Conservation (phyloP, 495 filamentous ascomycete genomes). For the Darksidea phi region DNA sequence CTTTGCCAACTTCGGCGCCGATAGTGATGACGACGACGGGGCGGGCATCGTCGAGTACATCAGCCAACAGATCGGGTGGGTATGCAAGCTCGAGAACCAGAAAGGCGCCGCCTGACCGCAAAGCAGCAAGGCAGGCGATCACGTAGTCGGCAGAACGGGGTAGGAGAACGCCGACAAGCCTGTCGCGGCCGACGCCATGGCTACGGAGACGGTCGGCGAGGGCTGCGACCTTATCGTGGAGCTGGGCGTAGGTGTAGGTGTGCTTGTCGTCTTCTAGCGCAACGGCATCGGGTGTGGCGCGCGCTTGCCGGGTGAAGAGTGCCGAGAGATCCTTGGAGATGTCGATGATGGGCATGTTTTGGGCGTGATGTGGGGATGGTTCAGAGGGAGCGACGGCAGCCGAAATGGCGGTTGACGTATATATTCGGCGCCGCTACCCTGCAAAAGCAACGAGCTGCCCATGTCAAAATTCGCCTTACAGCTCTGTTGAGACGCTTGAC, state of each 20-base stretch:
- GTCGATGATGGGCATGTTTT: slow-evolving; percentile 57
- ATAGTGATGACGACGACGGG: slow-evolving; percentile 63
- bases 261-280: slow-evolving; percentile 60
- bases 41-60: slow-evolving; percentile 65
- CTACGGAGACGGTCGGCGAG: slow-evolving; percentile 56
- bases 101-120: slow-evolving; percentile 68
- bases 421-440: not conserved
- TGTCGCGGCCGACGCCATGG: slow-evolving; percentile 61
- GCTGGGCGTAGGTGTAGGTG: slow-evolving; percentile 60
- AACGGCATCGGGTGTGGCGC: slow-evolving; percentile 56
- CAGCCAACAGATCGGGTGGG: slow-evolving; percentile 60
- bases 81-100: slow-evolving; percentile 69
- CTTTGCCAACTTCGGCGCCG: slow-evolving; percentile 53
- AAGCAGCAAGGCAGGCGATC: slow-evolving; percentile 64
- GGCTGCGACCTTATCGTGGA: slow-evolving; percentile 56
- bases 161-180: slow-evolving; percentile 63
- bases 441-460: not conserved
- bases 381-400: not conserved
- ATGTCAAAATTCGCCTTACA: not conserved
- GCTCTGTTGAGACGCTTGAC: not conserved
- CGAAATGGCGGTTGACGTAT: not conserved
- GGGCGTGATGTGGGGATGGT: not conserved
- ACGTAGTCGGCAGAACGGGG: slow-evolving; percentile 68
- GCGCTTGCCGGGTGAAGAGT: slow-evolving; percentile 58
- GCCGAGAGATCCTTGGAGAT: slow-evolving; percentile 61